phyloP scores from a whole-genome alignment of 2,329 filamentous ascomycete genomes.

The Metarhizium guizhouense region DNA sequence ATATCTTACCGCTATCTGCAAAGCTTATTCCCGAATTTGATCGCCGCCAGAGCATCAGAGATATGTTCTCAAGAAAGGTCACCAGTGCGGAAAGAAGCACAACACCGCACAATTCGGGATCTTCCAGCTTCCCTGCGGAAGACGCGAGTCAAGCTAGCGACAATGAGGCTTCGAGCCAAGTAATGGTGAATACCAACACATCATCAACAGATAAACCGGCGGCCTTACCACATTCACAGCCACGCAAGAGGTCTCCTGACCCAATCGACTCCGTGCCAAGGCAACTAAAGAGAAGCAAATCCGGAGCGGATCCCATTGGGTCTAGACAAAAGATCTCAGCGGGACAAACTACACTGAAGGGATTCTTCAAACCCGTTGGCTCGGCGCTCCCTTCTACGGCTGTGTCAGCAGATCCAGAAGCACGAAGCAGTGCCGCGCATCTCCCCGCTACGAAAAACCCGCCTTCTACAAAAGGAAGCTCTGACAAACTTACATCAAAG shows the following conservation, averaged over 20 bases:
- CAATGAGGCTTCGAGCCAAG: background rate
- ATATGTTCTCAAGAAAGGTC: conserved; percentile 64
- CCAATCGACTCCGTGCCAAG: background rate
- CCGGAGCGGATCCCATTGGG: conserved; percentile 11
- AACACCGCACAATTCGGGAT: background rate
- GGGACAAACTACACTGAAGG: conserved; percentile 54
- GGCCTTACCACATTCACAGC: background rate
- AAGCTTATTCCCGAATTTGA: conserved; percentile 84
- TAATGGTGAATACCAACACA: background rate
- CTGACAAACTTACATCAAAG: no score
- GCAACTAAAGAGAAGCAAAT: conserved; percentile 18
- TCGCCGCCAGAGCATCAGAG: conserved; percentile 73
- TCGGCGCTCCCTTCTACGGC: background rate
- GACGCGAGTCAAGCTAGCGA: background rate
- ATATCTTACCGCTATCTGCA: conserved; percentile 66
- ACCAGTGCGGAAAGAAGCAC: background rate
- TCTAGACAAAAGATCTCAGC: conserved; percentile 22
- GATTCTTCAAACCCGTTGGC: conserved; percentile 61
- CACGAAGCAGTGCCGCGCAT: background rate
- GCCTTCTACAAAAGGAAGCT: background rate
- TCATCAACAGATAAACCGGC: background rate
- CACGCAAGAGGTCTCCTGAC: background rate
- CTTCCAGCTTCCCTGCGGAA: background rate
- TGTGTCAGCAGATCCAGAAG: background rate
- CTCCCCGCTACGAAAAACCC: background rate